Evolutionary conservation across 1,284 basidiomycete species (phyloP), one percentile per base, ranked within the genome.

Genomic region (Fistulinella cinereoalba): DNA sequence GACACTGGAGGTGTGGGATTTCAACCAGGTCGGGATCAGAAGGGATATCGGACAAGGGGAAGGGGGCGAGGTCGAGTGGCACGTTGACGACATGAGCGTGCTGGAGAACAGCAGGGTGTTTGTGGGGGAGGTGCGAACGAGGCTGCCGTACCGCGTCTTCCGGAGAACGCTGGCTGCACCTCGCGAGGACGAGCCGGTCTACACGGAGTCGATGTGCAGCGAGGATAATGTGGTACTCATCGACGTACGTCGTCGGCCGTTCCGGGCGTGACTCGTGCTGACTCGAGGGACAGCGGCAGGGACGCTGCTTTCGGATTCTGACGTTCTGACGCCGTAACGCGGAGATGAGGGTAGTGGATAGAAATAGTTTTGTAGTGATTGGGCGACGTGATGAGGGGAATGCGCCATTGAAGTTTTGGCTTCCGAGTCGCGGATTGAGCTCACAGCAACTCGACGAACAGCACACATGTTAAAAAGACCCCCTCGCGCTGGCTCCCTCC

Each of bases 141-240:
- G 57, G 32, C 56, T 81, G 41, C 76, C 77, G 25, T 79, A 72
- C 56, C 66, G 70, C 31, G 55, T 68, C 3, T 48, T 47, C 22
- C 54, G 56, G 11, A 50, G 65, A 23, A 46, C 12, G 41, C 42
- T 57, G 46, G 52, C 36, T 16, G 52, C 47, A 13, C 46, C 43
- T 28, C 15, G 32, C 28, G 41, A 46, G 39, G 47, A 49, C 3
- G 49, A 53, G n/a, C 43, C 41, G 0, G 34, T 36, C 2, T 67
- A 60, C 25, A 46, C 46, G 11, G 65, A 66, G 12, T 72, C 70
- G 11, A 74, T 83, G 74, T 71, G 79, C 62, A 75, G 70, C 53
- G 79, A 81, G 58, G 80, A 83, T 59, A 68, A 65, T 51, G 55
- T 82, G 7, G 61, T 82, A 37, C 57, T 79, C 10, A 75, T 81